Conservation (phyloP, 2,329 filamentous ascomycete species). For the Herpotrichia juniperi region DNA sequence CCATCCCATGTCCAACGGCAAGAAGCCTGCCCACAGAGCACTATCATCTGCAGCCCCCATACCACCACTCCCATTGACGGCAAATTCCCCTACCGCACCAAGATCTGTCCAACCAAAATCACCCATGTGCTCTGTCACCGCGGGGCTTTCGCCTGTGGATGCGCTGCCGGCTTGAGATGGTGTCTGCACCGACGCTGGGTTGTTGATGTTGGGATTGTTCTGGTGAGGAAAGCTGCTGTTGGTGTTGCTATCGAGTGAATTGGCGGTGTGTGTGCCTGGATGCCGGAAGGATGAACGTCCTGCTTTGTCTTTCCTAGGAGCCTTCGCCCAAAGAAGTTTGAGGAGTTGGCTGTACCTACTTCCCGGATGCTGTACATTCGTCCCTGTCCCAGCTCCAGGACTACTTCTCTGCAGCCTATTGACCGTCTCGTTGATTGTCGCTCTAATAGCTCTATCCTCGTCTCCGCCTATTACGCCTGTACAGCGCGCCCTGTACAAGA, state of each 20-base stretch:
- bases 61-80: conserved; percentile 49
- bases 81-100: conserved; percentile 55
- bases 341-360: conserved; percentile 55
- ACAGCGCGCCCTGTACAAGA: conserved; percentile 55
- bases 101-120: conserved; percentile 58
- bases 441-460: conserved; percentile 53
- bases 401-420: conserved; percentile 51
- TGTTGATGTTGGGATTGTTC: background rate
- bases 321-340: conserved; percentile 56
- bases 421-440: conserved; percentile 55
- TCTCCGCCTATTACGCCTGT: conserved; percentile 55
- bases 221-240: conserved; percentile 16
- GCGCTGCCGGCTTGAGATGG: conserved; percentile 50
- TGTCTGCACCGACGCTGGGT: conserved; percentile 11
- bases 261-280: conserved; percentile 38
- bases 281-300: conserved; percentile 33
- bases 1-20: conserved; percentile 47
- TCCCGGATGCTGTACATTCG: conserved; percentile 53
- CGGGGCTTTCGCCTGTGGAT: conserved; percentile 47
- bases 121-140: conserved; percentile 54
- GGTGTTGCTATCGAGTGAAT: conserved; percentile 24
- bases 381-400: conserved; percentile 32
- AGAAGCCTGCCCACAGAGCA: conserved; percentile 42
- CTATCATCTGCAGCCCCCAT: conserved; percentile 28
- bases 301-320: conserved; percentile 41